These are phyloP conservation scores for Periconia sp. DNA, from an alignment of 2,329 filamentous ascomycete genomes.

Conservation along the genomic window DNA sequence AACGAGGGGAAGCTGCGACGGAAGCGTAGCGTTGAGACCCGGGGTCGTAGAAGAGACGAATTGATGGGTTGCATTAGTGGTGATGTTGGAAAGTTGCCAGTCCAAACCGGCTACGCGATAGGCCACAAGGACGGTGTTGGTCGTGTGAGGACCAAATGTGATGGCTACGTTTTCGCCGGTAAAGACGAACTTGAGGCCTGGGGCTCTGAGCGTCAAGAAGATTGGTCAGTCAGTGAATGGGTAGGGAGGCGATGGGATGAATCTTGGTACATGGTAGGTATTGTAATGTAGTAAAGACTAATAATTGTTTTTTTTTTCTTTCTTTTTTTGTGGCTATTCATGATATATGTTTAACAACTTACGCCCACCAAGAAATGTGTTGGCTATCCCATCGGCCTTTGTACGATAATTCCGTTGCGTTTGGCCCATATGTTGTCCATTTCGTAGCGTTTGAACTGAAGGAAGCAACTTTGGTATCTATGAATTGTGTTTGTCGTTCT, in stretches of 20 bases:
- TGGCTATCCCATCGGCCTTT: conserved; percentile 65
- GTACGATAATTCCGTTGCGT: conserved; percentile 60
- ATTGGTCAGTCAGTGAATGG: neutral
- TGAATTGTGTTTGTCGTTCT: conserved; percentile 41
- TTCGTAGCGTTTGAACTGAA: conserved; percentile 31
- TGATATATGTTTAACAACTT: conserved; percentile 21
- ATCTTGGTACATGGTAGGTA: neutral
- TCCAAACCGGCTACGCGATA: conserved; percentile 62
- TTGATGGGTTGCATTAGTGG: conserved; percentile 57
- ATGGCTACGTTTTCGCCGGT: conserved; percentile 56
- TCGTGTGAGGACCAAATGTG: conserved; percentile 57
- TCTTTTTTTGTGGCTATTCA: neutral
- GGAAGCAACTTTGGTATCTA: conserved; percentile 35
- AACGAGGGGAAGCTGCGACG: conserved; percentile 46
- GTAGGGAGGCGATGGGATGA: neutral
- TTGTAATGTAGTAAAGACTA: neutral
- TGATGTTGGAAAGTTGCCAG: conserved; percentile 65
- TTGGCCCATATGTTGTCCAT: conserved; percentile 54
- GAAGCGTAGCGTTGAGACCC: conserved; percentile 48
- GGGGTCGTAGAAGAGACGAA: conserved; percentile 53
- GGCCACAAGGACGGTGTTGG: conserved; percentile 54
- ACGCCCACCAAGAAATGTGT: conserved; percentile 64
- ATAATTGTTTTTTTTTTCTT: neutral
- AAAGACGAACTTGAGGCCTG: conserved; percentile 59
- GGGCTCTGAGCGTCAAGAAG: conserved; percentile 34